Evolutionary conservation across 2,329 filamentous ascomycete genomes (phyloP).

Genomic region (Colletotrichum neosansevieriae): DNA sequence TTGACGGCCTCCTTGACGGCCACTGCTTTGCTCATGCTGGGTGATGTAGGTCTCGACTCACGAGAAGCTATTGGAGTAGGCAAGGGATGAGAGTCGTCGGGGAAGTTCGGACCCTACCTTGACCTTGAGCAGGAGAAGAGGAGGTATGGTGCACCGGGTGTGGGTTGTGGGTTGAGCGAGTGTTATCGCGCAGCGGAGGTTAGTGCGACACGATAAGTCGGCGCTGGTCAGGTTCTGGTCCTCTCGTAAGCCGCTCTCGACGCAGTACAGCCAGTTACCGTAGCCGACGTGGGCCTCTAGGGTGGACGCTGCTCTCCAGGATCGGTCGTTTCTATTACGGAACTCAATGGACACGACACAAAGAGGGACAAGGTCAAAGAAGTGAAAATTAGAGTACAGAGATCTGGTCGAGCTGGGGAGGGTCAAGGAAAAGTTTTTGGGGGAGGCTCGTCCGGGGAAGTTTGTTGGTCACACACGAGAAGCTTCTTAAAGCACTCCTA

Average conservation of each 20-base stretch:
- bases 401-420: background rate
- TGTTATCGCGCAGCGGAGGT: constrained; percentile 25
- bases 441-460: constrained; percentile 23
- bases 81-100: constrained; percentile 12
- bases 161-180: constrained; percentile 37
- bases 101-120: constrained; percentile 28
- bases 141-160: constrained; percentile 15
- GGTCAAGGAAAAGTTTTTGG: constrained; percentile 6
- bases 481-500: constrained; percentile 14
- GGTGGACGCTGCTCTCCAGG: constrained; percentile 12
- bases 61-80: constrained; percentile 1
- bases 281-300: constrained; percentile 18
- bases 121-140: constrained; percentile 19
- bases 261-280: background rate
- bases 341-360: constrained; percentile 10
- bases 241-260: no score
- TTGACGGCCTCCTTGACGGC: constrained; percentile 79
- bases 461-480: constrained; percentile 34
- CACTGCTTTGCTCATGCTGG: constrained; percentile 57
- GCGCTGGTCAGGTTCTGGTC: background rate
- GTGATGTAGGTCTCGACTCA: constrained; percentile 6
- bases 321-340: constrained; percentile 15
- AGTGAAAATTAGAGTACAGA: no score
- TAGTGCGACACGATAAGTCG: constrained; percentile 33
- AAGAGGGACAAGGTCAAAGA: background rate